Evolutionary conservation across 768 basidiomycete species (phyloP).

Genomic region (Gymnopilus junonius): DNA sequence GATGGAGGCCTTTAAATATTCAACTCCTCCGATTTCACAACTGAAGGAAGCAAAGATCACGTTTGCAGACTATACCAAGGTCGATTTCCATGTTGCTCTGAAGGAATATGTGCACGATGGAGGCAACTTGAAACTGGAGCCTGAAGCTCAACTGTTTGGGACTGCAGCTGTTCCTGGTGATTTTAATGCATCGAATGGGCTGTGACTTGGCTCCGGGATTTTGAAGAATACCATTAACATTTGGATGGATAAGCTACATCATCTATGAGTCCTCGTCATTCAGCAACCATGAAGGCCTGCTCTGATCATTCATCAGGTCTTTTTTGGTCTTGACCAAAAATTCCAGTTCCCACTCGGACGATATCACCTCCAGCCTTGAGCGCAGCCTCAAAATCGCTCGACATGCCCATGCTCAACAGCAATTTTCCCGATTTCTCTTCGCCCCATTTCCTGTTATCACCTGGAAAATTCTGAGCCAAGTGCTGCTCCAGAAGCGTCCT

Average conservation of each 20-base stretch:
- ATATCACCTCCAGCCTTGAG: constrained; percentile 83
- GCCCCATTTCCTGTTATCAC: constrained; percentile 46
- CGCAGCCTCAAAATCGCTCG: constrained; percentile 90
- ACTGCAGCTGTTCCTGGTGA: too few species aligned
- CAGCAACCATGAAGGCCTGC: neutral
- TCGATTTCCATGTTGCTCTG: too few species aligned
- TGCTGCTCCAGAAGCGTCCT: constrained; percentile 57
- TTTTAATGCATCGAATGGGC: too few species aligned
- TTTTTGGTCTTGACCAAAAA: constrained; percentile 80
- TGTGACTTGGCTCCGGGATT: too few species aligned
- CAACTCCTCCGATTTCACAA: too few species aligned
- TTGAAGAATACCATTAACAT: neutral
- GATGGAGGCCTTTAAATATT: too few species aligned
- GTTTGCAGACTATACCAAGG: too few species aligned
- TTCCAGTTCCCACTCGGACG: constrained; percentile 89
- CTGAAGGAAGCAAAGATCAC: too few species aligned
- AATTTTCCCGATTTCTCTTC: constrained; percentile 50
- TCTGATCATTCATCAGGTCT: constrained; percentile 26
- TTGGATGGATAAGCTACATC: neutral
- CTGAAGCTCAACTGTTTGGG: too few species aligned
- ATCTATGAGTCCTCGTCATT: neutral
- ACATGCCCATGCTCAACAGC: constrained; percentile 95
- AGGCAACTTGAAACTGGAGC: too few species aligned
- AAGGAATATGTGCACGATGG: too few species aligned
- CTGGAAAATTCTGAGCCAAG: constrained; percentile 36